phyloP scores from a whole-genome alignment of 1,284 basidiomycete species.

The Tylopilus sp. region DNA sequence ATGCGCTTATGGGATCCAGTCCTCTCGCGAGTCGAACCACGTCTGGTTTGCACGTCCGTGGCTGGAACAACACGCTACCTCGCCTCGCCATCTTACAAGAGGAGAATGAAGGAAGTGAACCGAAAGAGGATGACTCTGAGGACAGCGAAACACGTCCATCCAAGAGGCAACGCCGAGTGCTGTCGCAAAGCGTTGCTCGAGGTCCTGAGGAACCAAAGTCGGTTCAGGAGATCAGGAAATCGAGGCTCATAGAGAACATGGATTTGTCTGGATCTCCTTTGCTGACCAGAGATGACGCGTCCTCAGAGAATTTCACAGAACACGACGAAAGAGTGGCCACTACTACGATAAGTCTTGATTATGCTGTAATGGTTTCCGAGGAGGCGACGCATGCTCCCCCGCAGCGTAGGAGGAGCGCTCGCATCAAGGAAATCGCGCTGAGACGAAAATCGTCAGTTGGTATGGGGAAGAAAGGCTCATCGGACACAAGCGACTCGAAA shows the following conservation, averaged over 20 bases:
- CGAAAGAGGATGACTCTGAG: slow-evolving; percentile 7
- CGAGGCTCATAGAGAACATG: slow-evolving; percentile 29
- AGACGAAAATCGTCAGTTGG: slow-evolving; percentile 15
- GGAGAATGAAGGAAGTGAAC: slow-evolving; percentile 24
- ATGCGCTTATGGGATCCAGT: slow-evolving; percentile 26
- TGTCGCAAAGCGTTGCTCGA: not conserved
- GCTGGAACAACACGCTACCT: slow-evolving; percentile 4
- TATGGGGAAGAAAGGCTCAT: not conserved
- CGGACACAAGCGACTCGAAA: slow-evolving; percentile 3
- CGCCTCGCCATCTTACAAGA: slow-evolving; percentile 28
- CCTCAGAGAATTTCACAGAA: not conserved
- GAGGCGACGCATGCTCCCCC: not conserved
- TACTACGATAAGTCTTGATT: not conserved
- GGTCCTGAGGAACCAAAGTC: not conserved
- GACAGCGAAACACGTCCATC: slow-evolving; percentile 16
- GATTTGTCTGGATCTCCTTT: slow-evolving; percentile 30
- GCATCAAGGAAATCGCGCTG: slow-evolving; percentile 22
- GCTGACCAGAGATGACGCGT: slow-evolving; percentile 6
- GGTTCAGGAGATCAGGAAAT: slow-evolving; percentile 7
- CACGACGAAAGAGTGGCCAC: not conserved
- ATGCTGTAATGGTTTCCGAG: not conserved
- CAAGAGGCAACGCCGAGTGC: slow-evolving; percentile 21
- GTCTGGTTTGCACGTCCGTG: slow-evolving; percentile 5
- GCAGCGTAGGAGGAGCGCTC: slow-evolving; percentile 28
- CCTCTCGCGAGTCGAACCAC: slow-evolving; percentile 27